Evolutionary conservation across 306 rosid genomes (phyloP), one percentile per base, ranked within the genome.

Genomic region (Dryas octopetala): DNA sequence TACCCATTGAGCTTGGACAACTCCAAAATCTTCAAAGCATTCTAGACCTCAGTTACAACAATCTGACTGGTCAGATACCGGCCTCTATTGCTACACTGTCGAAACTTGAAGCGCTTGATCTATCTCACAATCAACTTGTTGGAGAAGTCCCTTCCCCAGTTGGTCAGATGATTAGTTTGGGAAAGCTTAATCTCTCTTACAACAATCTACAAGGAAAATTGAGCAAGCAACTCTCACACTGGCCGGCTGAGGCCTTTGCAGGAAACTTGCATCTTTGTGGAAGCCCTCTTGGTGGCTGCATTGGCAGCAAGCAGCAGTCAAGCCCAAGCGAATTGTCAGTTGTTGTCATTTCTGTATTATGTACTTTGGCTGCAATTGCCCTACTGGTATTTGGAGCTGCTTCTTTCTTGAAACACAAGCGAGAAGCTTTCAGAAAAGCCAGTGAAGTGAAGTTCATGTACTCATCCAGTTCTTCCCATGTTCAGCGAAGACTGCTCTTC

Each of bases 11-110:
- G 86, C 57, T 95, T 54, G 96, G 88, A 53, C 91, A 85, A 77
- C 90, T 92, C 62, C 96, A 88, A 80, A 95, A 95, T 84, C 93
- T 95, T 16, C 99, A 95, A 82, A 90, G 86, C 85, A 62, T 86
- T 61, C 82, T 95, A 47, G 93, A 92, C 90, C 89, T 91, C 82
- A 88, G 97, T 84, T 76, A 83, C 90, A 95, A 95, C 74, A 86
- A 85, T 81, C 85, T 95, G 67, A 87, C 87, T 6, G 97, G 97
- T 65, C 76, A 66, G 11, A 95, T 95, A 63, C 99, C 99, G 6
- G 53, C 86, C 11, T 82, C 87, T 11, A 75, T 95, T 47, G 90
- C 87, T 59, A 70, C 79, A 5, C 81, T 90, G 49, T 70, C 90
- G 1, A 95, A 90, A 72, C 88, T 95, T 16, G 97, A 89, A 82